Base-by-base conservation (phyloP, 192 early-diverging fungal genomes). In the Coemansia sp. region DNA sequence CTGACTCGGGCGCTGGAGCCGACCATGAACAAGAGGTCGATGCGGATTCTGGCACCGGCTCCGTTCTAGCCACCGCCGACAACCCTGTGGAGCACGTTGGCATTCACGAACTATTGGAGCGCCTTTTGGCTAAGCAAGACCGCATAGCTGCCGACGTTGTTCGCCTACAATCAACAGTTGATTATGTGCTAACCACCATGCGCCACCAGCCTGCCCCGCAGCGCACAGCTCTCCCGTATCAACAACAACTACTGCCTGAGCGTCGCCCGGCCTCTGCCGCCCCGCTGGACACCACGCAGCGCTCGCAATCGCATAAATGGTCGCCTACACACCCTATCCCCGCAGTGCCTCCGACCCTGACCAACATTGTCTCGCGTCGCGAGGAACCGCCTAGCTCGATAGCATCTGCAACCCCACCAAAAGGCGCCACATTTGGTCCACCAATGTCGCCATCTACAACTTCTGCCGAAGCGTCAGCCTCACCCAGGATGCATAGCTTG, bases 131-230 rank as follows among this genome's bases (percentile, higher is more conserved):
- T 8, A 65, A 69, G n/a, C 80, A 82, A 52, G 71, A 76, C 47
- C 75, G 69, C 24, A 75, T 82, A 15, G 52, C 66, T 16, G 58
- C 71, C 20, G 80, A 82, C 47, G 72, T 82, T 30, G 58, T 63
- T 24, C 80, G 60, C 52, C 68, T 82, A 44, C 80, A 71, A 49
- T 38, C 66, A 38, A 71, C 80, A 3, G 59, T 82, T 15, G 68
- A 76, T 8, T 41, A 38, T 4, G 66, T 77, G 18, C 59, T 82
- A 43, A 22, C 60, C 15, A 60, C 65, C 5, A 45, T 82, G 58
- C 58, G 58, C 58, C 74, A 62, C 18, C 59, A 58, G 39, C 11
- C 69, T 45, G 34, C 50, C 40, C 62, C 58, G 43, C 52, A 43
- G 13, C 65, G 20, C 20, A 40, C 45, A 20, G 64, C 38, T 40